These are phyloP conservation scores for Euphorbia corollata DNA, from an alignment of 441 rosid species.

Conservation along the genomic window DNA sequence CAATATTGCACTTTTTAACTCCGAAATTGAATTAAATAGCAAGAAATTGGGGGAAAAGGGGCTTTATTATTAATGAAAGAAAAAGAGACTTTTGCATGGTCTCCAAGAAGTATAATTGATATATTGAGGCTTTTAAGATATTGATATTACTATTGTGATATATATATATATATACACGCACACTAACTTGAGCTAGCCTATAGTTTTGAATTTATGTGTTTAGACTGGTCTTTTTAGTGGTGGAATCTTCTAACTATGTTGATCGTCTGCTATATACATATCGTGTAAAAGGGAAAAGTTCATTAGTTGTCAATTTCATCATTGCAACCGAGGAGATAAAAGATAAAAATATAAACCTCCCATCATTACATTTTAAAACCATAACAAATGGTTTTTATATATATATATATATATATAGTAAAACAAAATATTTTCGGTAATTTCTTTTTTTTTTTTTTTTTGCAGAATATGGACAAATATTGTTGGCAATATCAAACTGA, in stretches of 20 bases:
- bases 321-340: constrained; percentile 31
- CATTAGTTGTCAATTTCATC: constrained; percentile 25
- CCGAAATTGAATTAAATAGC: constrained; percentile 22
- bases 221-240: constrained; percentile 24
- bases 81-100: constrained; percentile 55
- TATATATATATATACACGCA: constrained; percentile 30
- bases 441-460: no score
- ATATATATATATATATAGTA: no score
- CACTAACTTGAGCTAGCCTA: constrained; percentile 24
- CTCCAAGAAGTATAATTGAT: constrained; percentile 55
- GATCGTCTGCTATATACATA: constrained; percentile 21
- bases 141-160: constrained; percentile 5
- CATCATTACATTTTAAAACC: constrained; percentile 34
- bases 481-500: no score
- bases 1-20: constrained; percentile 15
- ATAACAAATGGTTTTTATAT: constrained; percentile 10
- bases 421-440: no score
- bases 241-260: constrained; percentile 45
- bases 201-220: constrained; percentile 21
- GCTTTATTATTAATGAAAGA: constrained; percentile 24
- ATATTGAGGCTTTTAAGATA: constrained; percentile 49
- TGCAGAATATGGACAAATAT: no score
- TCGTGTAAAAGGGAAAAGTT: constrained; percentile 23
- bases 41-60: constrained; percentile 13
- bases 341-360: constrained; percentile 15